Conservation (phyloP, 1,139 yeast genomes). For the Candida pseudoviswanathii region DNA sequence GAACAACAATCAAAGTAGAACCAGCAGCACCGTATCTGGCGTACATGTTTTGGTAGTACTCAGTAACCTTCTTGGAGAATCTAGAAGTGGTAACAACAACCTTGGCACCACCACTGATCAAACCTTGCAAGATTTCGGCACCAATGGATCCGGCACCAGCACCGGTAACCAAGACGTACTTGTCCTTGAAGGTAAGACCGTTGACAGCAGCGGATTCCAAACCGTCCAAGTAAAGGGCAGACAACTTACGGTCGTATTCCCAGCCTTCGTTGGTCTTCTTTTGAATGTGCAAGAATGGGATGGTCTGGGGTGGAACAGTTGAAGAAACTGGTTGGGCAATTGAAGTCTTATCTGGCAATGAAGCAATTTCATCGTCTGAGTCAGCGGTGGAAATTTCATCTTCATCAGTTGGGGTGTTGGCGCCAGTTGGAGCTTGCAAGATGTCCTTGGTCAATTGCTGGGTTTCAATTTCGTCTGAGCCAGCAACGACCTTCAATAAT, state of each 20-base stretch:
- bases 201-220: constrained; percentile 91
- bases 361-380: constrained; percentile 71
- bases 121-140: constrained; percentile 93
- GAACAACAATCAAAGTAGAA: constrained; percentile 90
- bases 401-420: constrained; percentile 46
- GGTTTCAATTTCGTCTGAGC: constrained; percentile 65
- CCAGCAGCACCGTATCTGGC: constrained; percentile 92
- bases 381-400: constrained; percentile 50
- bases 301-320: constrained; percentile 76
- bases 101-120: constrained; percentile 96
- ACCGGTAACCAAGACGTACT: constrained; percentile 91
- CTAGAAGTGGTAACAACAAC: constrained; percentile 95
- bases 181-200: constrained; percentile 88
- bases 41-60: constrained; percentile 91
- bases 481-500: constrained; percentile 70
- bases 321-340: constrained; percentile 75
- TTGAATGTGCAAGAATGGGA: constrained; percentile 94
- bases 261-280: constrained; percentile 76
- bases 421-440: constrained; percentile 36
- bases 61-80: constrained; percentile 92
- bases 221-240: constrained; percentile 82
- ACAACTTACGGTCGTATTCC: constrained; percentile 79
- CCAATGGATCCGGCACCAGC: constrained; percentile 99
- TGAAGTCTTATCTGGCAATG: constrained; percentile 72
- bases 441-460: constrained; percentile 45